Evolutionary conservation across 2,329 filamentous ascomycete genomes (phyloP), one percentile per base, ranked within the genome.

Genomic region (Diplodia seriata): DNA sequence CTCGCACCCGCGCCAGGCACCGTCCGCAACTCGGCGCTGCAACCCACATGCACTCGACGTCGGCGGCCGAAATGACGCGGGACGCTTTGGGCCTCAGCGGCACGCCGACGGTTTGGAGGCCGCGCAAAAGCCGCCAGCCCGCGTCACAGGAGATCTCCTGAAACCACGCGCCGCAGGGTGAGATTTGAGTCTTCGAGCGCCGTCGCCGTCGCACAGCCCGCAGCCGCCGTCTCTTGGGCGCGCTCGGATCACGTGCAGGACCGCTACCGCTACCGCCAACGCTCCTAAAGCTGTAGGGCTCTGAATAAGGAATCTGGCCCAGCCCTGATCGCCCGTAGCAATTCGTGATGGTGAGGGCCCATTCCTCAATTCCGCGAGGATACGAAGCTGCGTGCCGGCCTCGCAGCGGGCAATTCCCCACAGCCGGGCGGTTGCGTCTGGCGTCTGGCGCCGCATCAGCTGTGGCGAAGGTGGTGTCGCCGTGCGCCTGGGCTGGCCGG

Each of bases 41-140:
- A 40, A 26, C 29, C 33, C 18, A 9, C 54, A 26, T 11, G 31
- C 53, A 26, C 29, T 56, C 18, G 53, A 56, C 53, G 31, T 20
- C 18, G 38, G 2, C 14, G 23, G 18, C 36, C 56, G 36, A 66
- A 55, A 66, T 66, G 63, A 66, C 50, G 62, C 62, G 62, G 62
- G 62, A 53, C 61, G 62, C 62, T 66, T 55, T 43, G 62, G 62
- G 62, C 62, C 59, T 63, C 59, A 40, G 61, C 61, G 47, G 57
- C 38, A 50, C 59, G 59, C 59, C 43, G 59, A 38, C 29, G 59
- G 33, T 51, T 47, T 63, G 49, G 59, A 63, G 6, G 57, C 43
- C 40, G 53, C 53, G 54, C 54, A 57, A 20, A 40, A 40, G 54
- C 33, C 38, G 47, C 33, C 18, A 29, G 20, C 63, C 50, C 38